These are phyloP conservation scores for Lobosporangium transversale DNA, from an alignment of 192 early-diverging fungal genomes.

Conservation along the genomic window DNA sequence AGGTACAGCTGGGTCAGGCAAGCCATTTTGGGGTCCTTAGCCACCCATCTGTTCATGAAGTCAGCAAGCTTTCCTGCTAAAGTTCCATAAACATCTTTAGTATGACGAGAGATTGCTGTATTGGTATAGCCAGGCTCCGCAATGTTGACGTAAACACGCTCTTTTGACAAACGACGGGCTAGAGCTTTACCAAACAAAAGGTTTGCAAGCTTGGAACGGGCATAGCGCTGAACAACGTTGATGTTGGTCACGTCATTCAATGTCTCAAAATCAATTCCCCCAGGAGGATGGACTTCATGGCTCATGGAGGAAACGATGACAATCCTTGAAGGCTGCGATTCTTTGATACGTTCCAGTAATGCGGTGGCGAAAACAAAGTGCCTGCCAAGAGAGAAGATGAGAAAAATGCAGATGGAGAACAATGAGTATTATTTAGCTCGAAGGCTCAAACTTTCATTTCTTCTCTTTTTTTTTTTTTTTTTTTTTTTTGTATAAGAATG, in stretches of 20 bases:
- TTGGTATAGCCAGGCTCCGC: constrained; percentile 53
- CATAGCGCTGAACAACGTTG: constrained; percentile 34
- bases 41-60: neutral
- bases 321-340: constrained; percentile 19
- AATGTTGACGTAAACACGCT: constrained; percentile 34
- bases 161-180: constrained; percentile 21
- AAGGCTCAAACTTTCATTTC: no score
- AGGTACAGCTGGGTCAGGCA: constrained; percentile 57
- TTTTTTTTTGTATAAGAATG: no score
- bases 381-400: neutral
- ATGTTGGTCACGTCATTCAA: constrained; percentile 40
- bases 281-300: constrained; percentile 14
- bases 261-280: constrained; percentile 51
- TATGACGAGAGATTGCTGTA: constrained; percentile 12
- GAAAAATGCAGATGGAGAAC: neutral
- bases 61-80: neutral
- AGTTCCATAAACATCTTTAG: constrained; percentile 2
- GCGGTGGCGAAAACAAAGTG: constrained; percentile 57
- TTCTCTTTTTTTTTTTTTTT: no score
- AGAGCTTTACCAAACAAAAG: constrained; percentile 52
- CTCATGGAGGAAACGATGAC: constrained; percentile 29
- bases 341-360: constrained; percentile 10
- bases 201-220: constrained; percentile 63
- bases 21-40: constrained; percentile 37
- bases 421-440: no score